phyloP scores from a whole-genome alignment of 2,329 filamentous ascomycete species.

The Calonectria pauciramosa region DNA sequence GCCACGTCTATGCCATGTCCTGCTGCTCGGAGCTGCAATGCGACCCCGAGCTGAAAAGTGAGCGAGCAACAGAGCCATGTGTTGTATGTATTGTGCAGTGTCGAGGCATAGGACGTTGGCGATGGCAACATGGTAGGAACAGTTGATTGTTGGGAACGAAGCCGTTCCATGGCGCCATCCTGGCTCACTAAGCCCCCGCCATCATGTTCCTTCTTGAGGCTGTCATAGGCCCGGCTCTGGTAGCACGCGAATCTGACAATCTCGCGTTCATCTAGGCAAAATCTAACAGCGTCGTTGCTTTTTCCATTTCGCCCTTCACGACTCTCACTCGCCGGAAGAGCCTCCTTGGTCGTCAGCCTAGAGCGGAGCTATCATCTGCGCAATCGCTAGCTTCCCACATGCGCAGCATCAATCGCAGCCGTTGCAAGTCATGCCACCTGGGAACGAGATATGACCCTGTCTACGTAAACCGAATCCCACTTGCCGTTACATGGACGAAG shows the following conservation, averaged over 20 bases:
- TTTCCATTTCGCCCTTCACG: background rate
- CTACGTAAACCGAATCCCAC: background rate
- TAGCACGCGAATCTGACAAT: slow-evolving; percentile 24
- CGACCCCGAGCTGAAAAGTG: slow-evolving; percentile 8
- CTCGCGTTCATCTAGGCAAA: slow-evolving; percentile 20
- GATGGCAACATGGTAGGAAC: background rate
- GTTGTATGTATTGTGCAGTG: background rate
- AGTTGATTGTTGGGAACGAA: background rate
- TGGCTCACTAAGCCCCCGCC: background rate
- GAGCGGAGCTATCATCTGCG: background rate
- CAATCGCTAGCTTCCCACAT: slow-evolving; percentile 28
- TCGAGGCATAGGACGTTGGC: background rate
- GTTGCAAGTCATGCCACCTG: slow-evolving; percentile 47
- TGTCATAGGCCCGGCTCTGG: slow-evolving; percentile 23
- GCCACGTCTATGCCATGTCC: slow-evolving; percentile 7
- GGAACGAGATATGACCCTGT: background rate
- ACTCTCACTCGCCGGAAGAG: background rate
- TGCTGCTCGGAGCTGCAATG: slow-evolving; percentile 17
- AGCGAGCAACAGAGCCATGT: background rate
- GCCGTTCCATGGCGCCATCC: background rate
- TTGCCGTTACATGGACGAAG: background rate
- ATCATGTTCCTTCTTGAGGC: background rate
- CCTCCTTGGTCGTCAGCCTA: background rate
- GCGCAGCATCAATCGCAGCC: slow-evolving; percentile 45
- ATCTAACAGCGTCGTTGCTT: slow-evolving; percentile 16